phyloP scores from a whole-genome alignment of 805 yeast species.

The Yarrowia porcina region DNA sequence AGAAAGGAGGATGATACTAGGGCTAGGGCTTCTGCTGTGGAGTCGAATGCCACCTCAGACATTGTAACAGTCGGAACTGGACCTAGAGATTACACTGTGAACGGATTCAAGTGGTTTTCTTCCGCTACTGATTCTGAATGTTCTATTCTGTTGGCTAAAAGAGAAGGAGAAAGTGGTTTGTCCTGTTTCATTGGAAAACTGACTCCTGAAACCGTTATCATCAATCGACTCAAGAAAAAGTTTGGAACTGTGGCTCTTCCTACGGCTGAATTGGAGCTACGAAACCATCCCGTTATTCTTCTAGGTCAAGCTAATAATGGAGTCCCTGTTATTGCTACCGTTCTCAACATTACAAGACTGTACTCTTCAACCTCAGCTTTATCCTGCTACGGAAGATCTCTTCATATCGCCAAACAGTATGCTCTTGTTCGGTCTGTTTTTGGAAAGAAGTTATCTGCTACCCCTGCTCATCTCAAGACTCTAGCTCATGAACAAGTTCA shows the following conservation, averaged over 20 bases:
- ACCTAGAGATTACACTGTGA: conserved; percentile 28
- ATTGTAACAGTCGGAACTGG: neutral
- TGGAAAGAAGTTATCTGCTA: conserved; percentile 30
- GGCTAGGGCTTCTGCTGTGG: neutral
- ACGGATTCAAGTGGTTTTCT: conserved; percentile 39
- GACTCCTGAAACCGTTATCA: conserved; percentile 30
- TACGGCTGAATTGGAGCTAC: conserved; percentile 37
- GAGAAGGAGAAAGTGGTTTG: conserved; percentile 31
- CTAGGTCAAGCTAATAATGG: conserved; percentile 33
- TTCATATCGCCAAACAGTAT: conserved; percentile 33
- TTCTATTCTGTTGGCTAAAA: conserved; percentile 34
- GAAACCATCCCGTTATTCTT: conserved; percentile 31
- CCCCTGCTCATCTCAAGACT: conserved; percentile 34
- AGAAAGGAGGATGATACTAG: neutral
- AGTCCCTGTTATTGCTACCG: conserved; percentile 35
- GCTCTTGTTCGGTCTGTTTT: conserved; percentile 34
- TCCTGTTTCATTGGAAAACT: conserved; percentile 36
- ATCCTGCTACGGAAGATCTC: conserved; percentile 32
- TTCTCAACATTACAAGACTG: conserved; percentile 35
- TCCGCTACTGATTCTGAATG: conserved; percentile 38
- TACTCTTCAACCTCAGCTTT: conserved; percentile 33
- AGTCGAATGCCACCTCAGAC: neutral
- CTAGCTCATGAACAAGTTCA: conserved; percentile 34
- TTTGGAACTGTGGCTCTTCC: conserved; percentile 38
- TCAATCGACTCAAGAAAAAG: conserved; percentile 36